phyloP scores from a whole-genome alignment of 441 rosid genomes.

The Bocquillonia castaneifolia region DNA sequence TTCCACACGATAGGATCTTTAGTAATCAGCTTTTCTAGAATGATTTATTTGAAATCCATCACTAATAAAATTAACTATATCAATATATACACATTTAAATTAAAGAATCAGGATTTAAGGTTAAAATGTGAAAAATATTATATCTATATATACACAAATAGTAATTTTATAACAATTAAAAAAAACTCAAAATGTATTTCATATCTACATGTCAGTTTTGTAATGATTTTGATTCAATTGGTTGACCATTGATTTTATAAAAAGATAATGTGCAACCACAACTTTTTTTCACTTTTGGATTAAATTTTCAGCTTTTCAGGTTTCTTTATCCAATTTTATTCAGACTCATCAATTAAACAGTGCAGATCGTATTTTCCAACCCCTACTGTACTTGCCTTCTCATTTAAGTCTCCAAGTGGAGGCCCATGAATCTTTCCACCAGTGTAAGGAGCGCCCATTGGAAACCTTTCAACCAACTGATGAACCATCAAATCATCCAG shows the following conservation, averaged over 20 bases:
- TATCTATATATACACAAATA: too few species aligned
- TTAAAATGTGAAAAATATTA: not conserved
- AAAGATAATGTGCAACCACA: not conserved
- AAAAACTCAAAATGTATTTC: not conserved
- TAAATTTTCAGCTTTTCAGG: not conserved
- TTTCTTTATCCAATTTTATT: not conserved
- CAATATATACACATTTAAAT: not conserved
- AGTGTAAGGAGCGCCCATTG: slow-evolving; percentile 97
- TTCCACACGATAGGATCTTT: not conserved
- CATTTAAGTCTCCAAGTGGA: slow-evolving; percentile 87
- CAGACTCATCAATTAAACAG: slow-evolving; percentile 9
- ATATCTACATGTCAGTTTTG: too few species aligned
- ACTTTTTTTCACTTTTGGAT: not conserved
- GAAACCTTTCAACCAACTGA: slow-evolving; percentile 97
- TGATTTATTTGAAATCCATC: not conserved
- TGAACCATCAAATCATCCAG: slow-evolving; percentile 94
- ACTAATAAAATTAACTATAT: not conserved
- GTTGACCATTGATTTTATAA: not conserved
- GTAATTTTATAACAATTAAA: not conserved
- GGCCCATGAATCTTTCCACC: slow-evolving; percentile 96
- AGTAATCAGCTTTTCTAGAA: not conserved
- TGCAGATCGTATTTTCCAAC: slow-evolving; percentile 16
- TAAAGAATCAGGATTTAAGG: not conserved
- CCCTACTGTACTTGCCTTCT: slow-evolving; percentile 61
- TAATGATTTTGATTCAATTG: not conserved